Conservation (phyloP, 2,329 filamentous ascomycete genomes). For the Ceratocystis variospora region DNA sequence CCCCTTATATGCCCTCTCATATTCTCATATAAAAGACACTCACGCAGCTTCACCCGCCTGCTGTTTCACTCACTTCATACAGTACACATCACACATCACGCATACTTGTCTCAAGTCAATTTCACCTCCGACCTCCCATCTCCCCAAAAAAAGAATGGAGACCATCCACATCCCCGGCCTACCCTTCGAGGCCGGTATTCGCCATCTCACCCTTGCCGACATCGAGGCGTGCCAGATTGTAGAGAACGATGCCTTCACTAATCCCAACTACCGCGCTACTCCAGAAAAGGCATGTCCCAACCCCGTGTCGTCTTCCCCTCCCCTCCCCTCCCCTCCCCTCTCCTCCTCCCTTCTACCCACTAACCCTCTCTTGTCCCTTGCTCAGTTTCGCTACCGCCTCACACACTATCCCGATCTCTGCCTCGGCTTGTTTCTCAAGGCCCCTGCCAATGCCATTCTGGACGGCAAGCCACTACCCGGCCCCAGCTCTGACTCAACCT, state of each 20-base stretch:
- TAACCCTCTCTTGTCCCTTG: background rate
- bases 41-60: too few species aligned
- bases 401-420: constrained; percentile 60
- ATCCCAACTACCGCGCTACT: constrained; percentile 37
- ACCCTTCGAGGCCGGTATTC: constrained; percentile 27
- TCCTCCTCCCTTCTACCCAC: background rate
- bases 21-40: too few species aligned
- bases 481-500: background rate
- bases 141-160: background rate
- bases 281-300: constrained; percentile 38
- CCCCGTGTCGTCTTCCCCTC: background rate
- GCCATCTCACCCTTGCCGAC: constrained; percentile 54
- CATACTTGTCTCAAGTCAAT: background rate
- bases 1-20: too few species aligned
- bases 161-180: background rate
- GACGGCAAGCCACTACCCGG: constrained; percentile 5
- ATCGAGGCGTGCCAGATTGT: constrained; percentile 44
- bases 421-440: constrained; percentile 57
- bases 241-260: constrained; percentile 40
- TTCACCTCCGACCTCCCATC: background rate
- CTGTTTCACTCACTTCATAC: too few species aligned
- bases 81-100: background rate
- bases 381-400: constrained; percentile 63
- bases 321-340: background rate
- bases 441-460: constrained; percentile 27